Conservation (phyloP, 1,284 basidiomycete species). For the Uromyces viciae-fabae region DNA sequence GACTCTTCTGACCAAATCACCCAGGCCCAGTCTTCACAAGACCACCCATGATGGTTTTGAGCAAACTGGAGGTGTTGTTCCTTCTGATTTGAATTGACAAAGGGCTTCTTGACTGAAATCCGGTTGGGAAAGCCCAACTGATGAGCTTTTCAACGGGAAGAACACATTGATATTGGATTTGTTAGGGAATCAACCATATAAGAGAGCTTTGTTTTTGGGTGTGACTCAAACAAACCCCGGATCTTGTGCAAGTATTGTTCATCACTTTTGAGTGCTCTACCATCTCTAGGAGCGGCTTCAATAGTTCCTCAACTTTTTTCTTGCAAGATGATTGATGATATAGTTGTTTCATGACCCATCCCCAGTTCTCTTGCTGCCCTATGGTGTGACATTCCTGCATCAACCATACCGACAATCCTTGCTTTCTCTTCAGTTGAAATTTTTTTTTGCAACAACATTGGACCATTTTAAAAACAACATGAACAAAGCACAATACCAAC, state of each 20-base stretch:
- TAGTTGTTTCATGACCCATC: neutral
- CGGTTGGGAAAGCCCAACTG: neutral
- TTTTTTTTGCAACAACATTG: too few species aligned
- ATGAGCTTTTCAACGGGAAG: neutral
- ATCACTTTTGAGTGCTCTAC: neutral
- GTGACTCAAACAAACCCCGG: neutral
- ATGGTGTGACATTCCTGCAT: neutral
- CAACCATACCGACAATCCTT: neutral
- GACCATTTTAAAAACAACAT: too few species aligned
- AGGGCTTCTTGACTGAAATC: neutral
- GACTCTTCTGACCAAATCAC: constrained; percentile 10
- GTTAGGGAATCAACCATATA: neutral
- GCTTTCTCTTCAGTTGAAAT: too few species aligned
- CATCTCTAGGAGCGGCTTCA: neutral
- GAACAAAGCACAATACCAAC: too few species aligned
- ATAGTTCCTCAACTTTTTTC: neutral
- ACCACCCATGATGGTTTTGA: neutral
- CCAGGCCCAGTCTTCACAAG: neutral
- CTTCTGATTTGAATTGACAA: neutral
- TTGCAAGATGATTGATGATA: neutral
- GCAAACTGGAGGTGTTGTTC: constrained; percentile 3
- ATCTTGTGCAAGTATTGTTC: neutral
- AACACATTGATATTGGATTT: neutral
- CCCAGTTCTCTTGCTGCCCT: neutral
- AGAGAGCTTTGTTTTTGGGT: neutral